Evolutionary conservation across 106 monocot genomes (phyloP).

Genomic region (Chionographis japonica): DNA sequence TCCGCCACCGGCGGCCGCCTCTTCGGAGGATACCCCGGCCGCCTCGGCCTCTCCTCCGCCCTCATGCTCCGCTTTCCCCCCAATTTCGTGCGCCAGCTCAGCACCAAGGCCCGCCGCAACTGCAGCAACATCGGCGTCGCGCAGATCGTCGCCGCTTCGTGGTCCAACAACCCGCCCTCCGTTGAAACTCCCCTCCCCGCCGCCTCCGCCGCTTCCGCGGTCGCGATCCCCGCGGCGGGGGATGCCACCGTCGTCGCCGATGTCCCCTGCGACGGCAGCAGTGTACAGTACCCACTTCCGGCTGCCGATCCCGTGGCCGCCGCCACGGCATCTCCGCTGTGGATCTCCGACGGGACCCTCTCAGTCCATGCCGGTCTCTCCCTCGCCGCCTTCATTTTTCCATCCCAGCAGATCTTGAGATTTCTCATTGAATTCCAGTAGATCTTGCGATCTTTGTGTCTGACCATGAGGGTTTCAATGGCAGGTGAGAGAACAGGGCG

Average conservation of each 20-base stretch:
- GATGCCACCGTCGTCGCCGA: conserved; percentile 6
- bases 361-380: conserved; percentile 78
- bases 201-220: conserved; percentile 9
- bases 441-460: conserved; percentile 1
- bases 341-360: conserved; percentile 74
- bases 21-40: neutral
- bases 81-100: conserved; percentile 96
- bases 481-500: conserved; percentile 90
- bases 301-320: neutral
- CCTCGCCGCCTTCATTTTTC: neutral
- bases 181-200: conserved; percentile 5
- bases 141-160: conserved; percentile 89
- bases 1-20: conserved; percentile 2
- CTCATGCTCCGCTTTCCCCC: conserved; percentile 91
- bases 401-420: too few relatives aligned
- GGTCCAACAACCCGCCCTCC: conserved; percentile 40
- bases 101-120: conserved; percentile 95
- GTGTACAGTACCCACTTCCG: conserved; percentile 3
- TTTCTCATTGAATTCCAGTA: too few relatives aligned
- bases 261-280: neutral
- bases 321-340: conserved; percentile 8
- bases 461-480: neutral
- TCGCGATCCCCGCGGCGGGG: conserved; percentile 9
- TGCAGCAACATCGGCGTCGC: conserved; percentile 99
- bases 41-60: conserved; percentile 25